Conservation (phyloP, 495 filamentous ascomycete genomes). For the Penicillium malachiteum region DNA sequence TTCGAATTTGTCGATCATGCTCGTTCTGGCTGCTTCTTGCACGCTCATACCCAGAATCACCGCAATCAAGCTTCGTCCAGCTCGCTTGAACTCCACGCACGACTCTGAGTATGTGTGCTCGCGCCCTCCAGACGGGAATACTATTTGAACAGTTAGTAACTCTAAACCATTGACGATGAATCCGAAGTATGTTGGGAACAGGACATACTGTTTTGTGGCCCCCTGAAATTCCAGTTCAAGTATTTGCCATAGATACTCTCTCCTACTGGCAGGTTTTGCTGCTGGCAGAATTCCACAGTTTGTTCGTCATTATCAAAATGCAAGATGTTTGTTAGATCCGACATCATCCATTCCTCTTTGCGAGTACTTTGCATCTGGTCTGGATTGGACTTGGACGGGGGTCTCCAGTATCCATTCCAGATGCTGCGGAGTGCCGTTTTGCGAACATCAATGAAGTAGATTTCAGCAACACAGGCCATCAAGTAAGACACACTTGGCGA, state of each 20-base stretch:
- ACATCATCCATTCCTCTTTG: conserved; percentile 72
- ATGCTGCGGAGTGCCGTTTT: conserved; percentile 73
- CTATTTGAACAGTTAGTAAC: conserved; percentile 14
- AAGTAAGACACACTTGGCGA: conserved; percentile 75
- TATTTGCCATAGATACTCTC: conserved; percentile 47
- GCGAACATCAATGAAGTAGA: conserved; percentile 81
- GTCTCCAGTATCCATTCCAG: conserved; percentile 52
- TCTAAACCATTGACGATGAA: too few species aligned
- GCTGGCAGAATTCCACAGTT: conserved; percentile 65
- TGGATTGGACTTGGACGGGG: conserved; percentile 48
- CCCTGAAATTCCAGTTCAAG: conserved; percentile 25
- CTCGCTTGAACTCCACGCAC: conserved; percentile 52
- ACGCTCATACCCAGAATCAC: conserved; percentile 53
- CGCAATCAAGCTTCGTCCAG: conserved; percentile 46
- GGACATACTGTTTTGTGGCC: conserved; percentile 9
- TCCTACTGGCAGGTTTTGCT: conserved; percentile 63
- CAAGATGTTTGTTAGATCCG: conserved; percentile 62
- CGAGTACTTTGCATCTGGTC: too few species aligned
- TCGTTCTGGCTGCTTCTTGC: conserved; percentile 44
- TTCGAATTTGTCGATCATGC: conserved; percentile 43
- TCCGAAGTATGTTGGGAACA: conserved; percentile 9
- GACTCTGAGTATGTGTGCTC: conserved; percentile 51
- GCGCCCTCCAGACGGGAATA: conserved; percentile 47
- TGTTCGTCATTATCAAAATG: conserved; percentile 74
- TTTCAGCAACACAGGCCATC: conserved; percentile 91